phyloP scores from a whole-genome alignment of 2,329 filamentous ascomycete species.

The Myotisia sp. region DNA sequence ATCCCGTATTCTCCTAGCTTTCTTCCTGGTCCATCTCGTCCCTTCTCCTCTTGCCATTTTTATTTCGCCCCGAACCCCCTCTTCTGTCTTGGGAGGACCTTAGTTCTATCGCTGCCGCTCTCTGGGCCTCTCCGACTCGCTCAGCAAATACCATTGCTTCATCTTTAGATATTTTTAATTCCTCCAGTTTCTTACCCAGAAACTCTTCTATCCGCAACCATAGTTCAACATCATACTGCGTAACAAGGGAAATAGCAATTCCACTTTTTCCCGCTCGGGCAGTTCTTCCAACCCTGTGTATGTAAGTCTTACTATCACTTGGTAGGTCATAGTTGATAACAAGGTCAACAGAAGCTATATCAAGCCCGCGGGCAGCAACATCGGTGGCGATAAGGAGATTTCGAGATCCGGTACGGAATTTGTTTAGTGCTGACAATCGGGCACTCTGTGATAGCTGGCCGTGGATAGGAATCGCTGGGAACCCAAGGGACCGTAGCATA shows the following conservation, averaged over 20 bases:
- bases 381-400: conserved; percentile 86
- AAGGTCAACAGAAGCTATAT: conserved; percentile 75
- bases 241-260: conserved; percentile 64
- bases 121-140: conserved; percentile 68
- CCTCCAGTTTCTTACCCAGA: conserved; percentile 58
- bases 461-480: conserved; percentile 82
- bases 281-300: conserved; percentile 76
- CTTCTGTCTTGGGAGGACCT: conserved; percentile 60
- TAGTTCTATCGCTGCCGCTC: conserved; percentile 64
- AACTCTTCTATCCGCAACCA: conserved; percentile 71
- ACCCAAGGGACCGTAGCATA: conserved; percentile 68
- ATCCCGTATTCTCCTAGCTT: too few relatives aligned
- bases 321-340: conserved; percentile 78
- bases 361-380: conserved; percentile 76
- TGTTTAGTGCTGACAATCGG: conserved; percentile 74
- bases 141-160: conserved; percentile 70
- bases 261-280: conserved; percentile 75
- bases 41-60: conserved; percentile 37
- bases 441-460: conserved; percentile 80
- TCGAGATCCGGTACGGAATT: conserved; percentile 68
- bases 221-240: conserved; percentile 75
- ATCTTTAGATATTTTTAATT: conserved; percentile 58
- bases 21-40: conserved; percentile 66
- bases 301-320: conserved; percentile 75
- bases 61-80: conserved; percentile 34